phyloP scores from a whole-genome alignment of 768 basidiomycete species.

The Mycena vitilis region DNA sequence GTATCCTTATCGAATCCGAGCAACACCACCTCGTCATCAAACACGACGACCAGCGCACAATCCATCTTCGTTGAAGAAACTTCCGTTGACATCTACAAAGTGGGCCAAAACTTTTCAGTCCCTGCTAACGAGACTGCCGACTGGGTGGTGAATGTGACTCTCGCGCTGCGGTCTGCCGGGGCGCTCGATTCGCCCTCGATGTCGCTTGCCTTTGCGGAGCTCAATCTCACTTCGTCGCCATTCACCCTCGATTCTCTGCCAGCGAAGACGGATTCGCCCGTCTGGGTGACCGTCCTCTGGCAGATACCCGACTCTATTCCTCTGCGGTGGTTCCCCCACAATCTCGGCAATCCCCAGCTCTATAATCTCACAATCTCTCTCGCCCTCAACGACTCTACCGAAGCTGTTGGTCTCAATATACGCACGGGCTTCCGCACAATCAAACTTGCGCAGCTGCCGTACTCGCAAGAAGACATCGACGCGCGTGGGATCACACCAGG shows the following conservation, averaged over 20 bases:
- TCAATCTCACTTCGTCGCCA: conserved; percentile 52
- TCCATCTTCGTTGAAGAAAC: conserved; percentile 62
- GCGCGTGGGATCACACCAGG: conserved; percentile 66
- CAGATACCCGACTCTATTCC: conserved; percentile 58
- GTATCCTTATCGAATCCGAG: conserved; percentile 50
- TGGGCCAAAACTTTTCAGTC: conserved; percentile 58
- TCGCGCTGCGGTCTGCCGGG: conserved; percentile 58
- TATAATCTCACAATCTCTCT: conserved; percentile 63
- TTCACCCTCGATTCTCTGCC: conserved; percentile 44
- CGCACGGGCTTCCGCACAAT: conserved; percentile 72
- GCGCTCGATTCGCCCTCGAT: conserved; percentile 49
- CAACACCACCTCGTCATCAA: conserved; percentile 39
- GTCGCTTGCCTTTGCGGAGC: conserved; percentile 59
- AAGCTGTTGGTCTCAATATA: conserved; percentile 51
- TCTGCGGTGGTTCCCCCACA: conserved; percentile 65
- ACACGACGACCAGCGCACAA: conserved; percentile 38
- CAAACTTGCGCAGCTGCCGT: conserved; percentile 61
- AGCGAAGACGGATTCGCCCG: conserved; percentile 41
- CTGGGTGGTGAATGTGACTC: conserved; percentile 67
- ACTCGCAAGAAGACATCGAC: conserved; percentile 56
- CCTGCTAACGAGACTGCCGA: conserved; percentile 60
- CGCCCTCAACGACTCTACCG: conserved; percentile 37
- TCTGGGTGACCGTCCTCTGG: conserved; percentile 58
- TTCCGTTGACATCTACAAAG: conserved; percentile 66
- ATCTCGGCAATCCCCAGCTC: conserved; percentile 65